Percentiles rank a stretch among this genome's conserved stretches.
These are phyloP conservation scores for Bacidia gigantensis DNA, from an alignment of 495 filamentous ascomycete species.

Conservation along the genomic window DNA sequence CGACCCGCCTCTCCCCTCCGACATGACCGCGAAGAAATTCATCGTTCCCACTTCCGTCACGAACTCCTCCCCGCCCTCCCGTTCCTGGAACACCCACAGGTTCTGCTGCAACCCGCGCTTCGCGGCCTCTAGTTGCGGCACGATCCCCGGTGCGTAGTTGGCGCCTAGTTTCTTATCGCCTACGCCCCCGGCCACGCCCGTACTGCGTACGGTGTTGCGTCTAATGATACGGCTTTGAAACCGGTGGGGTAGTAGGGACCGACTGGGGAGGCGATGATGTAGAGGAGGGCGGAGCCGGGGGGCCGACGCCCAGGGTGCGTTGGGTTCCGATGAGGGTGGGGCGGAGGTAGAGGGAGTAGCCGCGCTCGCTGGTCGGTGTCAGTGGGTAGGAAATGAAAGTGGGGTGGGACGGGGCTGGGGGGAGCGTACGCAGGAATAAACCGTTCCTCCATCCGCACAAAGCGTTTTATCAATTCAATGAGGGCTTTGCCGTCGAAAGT, in stretches of 20 bases:
- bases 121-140: slow-evolving; percentile 84
- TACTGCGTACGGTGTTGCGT: slow-evolving; percentile 87
- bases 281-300: slow-evolving; percentile 86
- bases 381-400: neutral
- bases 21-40: slow-evolving; percentile 85
- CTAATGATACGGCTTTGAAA: slow-evolving; percentile 89
- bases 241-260: slow-evolving; percentile 96
- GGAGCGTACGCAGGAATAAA: slow-evolving; percentile 64
- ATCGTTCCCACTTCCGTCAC: slow-evolving; percentile 96
- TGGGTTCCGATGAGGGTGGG: slow-evolving; percentile 97
- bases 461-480: slow-evolving; percentile 64
- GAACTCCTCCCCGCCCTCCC: slow-evolving; percentile 85
- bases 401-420: neutral
- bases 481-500: slow-evolving; percentile 58
- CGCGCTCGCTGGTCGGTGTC: slow-evolving; percentile 42
- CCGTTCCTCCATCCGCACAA: slow-evolving; percentile 65
- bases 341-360: slow-evolving; percentile 87
- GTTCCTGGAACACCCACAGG: slow-evolving; percentile 88
- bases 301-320: slow-evolving; percentile 76
- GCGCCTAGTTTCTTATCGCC: slow-evolving; percentile 96
- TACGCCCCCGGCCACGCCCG: slow-evolving; percentile 96
- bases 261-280: slow-evolving; percentile 89
- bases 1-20: slow-evolving; percentile 64
- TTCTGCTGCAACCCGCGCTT: slow-evolving; percentile 92
- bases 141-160: slow-evolving; percentile 93